Conservation (phyloP, 2,329 filamentous ascomycete genomes). For the Colletotrichum cuscutae region DNA sequence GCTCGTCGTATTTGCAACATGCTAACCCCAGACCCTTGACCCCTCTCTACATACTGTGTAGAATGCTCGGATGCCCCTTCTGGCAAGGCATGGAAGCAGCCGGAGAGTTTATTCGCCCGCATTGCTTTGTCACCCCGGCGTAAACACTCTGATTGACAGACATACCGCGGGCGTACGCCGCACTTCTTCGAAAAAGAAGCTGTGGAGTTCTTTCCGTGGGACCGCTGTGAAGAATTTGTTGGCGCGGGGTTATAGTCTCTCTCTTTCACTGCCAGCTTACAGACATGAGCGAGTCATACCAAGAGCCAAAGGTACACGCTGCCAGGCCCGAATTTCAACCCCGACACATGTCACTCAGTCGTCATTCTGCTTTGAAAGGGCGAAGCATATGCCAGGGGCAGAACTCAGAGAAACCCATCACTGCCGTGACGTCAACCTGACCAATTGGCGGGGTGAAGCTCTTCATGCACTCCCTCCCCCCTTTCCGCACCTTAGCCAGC, state of each 20-base stretch:
- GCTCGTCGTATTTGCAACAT: conserved; percentile 1
- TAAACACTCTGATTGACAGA: neutral
- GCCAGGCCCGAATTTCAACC: neutral
- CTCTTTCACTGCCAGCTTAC: neutral
- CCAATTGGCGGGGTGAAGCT: conserved; percentile 21
- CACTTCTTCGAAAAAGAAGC: neutral
- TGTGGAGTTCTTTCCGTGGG: conserved; percentile 9
- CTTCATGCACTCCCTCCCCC: neutral
- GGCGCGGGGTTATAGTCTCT: neutral
- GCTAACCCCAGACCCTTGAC: conserved; percentile 19
- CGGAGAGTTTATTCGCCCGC: conserved; percentile 29
- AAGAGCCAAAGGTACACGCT: no score
- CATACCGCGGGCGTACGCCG: no score
- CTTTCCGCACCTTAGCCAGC: neutral
- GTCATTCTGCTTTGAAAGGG: neutral
- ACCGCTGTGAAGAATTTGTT: conserved; percentile 22
- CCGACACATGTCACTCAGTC: conserved; percentile 13
- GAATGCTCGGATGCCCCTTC: neutral
- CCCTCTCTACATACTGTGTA: no score
- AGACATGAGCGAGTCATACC: conserved; percentile 26
- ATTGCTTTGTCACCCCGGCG: conserved; percentile 21
- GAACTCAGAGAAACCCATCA: neutral
- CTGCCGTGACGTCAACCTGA: conserved; percentile 31
- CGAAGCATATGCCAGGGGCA: neutral
- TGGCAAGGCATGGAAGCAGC: conserved; percentile 29